These are phyloP conservation scores for Phyllostachys edulis DNA, from an alignment of 176 grass and related monocot genomes.

Conservation along the genomic window DNA sequence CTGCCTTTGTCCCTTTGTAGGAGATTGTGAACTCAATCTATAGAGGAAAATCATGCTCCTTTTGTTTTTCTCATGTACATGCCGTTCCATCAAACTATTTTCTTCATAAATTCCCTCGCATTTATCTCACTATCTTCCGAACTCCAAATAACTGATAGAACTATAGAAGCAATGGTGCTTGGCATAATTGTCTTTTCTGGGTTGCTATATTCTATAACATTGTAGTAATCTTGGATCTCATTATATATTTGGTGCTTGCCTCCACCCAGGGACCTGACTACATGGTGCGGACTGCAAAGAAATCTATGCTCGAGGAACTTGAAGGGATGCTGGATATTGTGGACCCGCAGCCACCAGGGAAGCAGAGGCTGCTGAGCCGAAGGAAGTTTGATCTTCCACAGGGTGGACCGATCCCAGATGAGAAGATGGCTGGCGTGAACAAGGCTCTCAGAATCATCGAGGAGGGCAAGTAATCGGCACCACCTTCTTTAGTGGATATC, in stretches of 20 bases:
- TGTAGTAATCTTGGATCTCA: background rate
- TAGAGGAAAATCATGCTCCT: background rate
- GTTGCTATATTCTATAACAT: background rate
- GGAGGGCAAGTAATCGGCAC: conserved; percentile 44
- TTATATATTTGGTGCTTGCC: background rate
- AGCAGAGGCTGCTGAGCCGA: conserved; percentile 45
- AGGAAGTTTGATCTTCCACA: conserved; percentile 82
- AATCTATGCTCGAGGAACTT: conserved; percentile 44
- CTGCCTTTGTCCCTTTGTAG: background rate
- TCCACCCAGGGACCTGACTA: background rate
- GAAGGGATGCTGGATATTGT: conserved; percentile 82
- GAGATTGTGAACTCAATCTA: background rate
- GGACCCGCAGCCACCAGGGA: conserved; percentile 68
- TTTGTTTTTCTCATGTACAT: background rate
- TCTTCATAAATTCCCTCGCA: background rate
- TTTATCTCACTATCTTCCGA: background rate
- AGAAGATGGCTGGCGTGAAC: conserved; percentile 49
- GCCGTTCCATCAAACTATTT: background rate
- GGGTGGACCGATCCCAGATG: conserved; percentile 34
- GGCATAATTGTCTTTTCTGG: background rate
- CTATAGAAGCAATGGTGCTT: background rate
- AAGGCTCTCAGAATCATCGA: conserved; percentile 45
- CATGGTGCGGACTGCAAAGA: too few relatives aligned
- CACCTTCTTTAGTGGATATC: background rate
- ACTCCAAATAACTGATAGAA: background rate